These are phyloP conservation scores for Russula sp. DNA, from an alignment of 768 basidiomycete genomes.

Conservation along the genomic window DNA sequence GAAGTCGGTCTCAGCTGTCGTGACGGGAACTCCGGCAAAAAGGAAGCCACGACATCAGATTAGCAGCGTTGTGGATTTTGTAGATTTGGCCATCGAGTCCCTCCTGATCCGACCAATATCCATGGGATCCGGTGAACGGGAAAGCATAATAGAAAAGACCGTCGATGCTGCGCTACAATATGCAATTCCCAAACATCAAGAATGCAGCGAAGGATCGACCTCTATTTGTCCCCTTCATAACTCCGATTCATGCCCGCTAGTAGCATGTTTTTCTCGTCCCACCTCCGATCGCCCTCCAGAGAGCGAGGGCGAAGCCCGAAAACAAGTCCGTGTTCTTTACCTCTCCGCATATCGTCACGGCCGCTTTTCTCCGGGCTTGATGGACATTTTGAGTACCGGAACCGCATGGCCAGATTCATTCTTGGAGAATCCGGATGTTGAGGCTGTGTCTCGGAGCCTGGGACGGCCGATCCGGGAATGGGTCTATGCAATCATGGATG, in stretches of 20 bases:
- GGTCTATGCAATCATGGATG: conserved; percentile 66
- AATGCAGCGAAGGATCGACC: conserved; percentile 43
- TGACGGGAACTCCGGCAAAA: conserved; percentile 38
- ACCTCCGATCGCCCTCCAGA: conserved; percentile 24
- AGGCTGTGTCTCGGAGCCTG: conserved; percentile 61
- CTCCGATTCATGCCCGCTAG: conserved; percentile 53
- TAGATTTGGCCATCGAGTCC: conserved; percentile 60
- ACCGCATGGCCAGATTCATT: conserved; percentile 73
- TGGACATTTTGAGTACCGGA: conserved; percentile 59
- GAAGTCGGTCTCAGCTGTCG: conserved; percentile 50
- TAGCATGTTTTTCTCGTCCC: conserved; percentile 50
- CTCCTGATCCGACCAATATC: conserved; percentile 52
- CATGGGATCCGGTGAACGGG: conserved; percentile 61
- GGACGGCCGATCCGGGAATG: conserved; percentile 61
- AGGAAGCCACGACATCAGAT: conserved; percentile 54
- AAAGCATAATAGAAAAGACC: conserved; percentile 60
- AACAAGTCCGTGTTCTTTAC: conserved; percentile 49
- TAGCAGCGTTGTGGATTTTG: conserved; percentile 73
- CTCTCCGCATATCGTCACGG: conserved; percentile 63
- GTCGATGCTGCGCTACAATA: conserved; percentile 76
- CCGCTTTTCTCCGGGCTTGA: conserved; percentile 50
- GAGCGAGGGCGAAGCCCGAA: conserved; percentile 14
- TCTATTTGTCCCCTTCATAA: conserved; percentile 62
- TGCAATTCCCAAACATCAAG: conserved; percentile 61
- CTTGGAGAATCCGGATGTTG: conserved; percentile 73